Evolutionary conservation across 164 flowering plant genomes (phyloP).

Genomic region (Akebia trifoliata): DNA sequence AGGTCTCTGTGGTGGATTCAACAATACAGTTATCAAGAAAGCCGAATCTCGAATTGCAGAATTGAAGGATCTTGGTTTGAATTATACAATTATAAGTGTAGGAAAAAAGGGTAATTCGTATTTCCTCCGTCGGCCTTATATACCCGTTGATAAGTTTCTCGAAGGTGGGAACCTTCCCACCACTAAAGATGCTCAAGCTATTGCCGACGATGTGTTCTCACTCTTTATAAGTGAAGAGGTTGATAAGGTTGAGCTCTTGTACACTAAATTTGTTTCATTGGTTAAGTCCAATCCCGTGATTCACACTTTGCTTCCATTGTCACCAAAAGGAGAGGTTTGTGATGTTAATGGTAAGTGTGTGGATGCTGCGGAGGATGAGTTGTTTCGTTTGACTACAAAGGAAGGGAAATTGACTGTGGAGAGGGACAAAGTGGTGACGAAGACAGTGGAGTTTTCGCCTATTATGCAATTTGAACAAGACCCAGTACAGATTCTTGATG

Average conservation of each 20-base stretch:
- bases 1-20: conserved; percentile 87
- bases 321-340: conserved; percentile 51
- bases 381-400: conserved; percentile 70
- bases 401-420: conserved; percentile 77
- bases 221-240: conserved; percentile 81
- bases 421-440: conserved; percentile 36
- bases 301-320: conserved; percentile 74
- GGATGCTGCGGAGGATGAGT: conserved; percentile 74
- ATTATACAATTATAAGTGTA: conserved; percentile 53
- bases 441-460: conserved; percentile 34
- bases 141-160: conserved; percentile 50
- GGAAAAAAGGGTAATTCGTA: conserved; percentile 82
- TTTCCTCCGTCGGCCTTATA: conserved; percentile 40
- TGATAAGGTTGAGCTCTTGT: conserved; percentile 86
- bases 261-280: conserved; percentile 74
- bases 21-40: conserved; percentile 51
- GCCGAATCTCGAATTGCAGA: conserved; percentile 58
- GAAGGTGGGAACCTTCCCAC: conserved; percentile 62
- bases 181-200: conserved; percentile 78
- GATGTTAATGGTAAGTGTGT: conserved; percentile 68
- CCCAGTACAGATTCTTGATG: conserved; percentile 93
- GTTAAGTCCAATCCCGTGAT: conserved; percentile 73
- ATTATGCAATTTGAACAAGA: conserved; percentile 84
- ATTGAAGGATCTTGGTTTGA: conserved; percentile 54
- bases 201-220: conserved; percentile 79